These are phyloP conservation scores for Cadophora sp. DNA, from an alignment of 2,329 filamentous ascomycete genomes.

Conservation along the genomic window DNA sequence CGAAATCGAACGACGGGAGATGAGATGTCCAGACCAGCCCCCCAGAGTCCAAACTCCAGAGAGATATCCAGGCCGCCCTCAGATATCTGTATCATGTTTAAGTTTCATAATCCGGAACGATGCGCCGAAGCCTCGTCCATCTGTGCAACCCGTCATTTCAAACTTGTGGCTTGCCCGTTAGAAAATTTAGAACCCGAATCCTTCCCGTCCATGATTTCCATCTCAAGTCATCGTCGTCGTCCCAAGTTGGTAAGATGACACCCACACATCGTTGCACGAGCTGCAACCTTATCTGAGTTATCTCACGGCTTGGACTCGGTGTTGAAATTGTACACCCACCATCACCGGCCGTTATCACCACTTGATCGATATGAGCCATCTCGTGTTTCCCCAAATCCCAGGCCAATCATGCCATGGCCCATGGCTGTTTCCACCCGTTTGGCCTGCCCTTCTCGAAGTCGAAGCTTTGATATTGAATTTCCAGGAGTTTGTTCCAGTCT, in stretches of 20 bases:
- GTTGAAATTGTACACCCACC: not conserved
- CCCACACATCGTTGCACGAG: not conserved
- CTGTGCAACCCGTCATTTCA: slow-evolving; percentile 10
- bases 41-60: not conserved
- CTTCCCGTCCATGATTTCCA: not conserved
- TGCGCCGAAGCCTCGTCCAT: slow-evolving; percentile 12
- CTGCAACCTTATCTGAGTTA: slow-evolving; percentile 21
- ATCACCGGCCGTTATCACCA: not conserved
- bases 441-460: not conserved
- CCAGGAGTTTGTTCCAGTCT: not conserved
- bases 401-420: not conserved
- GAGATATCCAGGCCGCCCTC: slow-evolving; percentile 3
- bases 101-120: slow-evolving; percentile 10
- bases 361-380: slow-evolving; percentile 13
- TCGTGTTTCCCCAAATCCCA: slow-evolving; percentile 17
- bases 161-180: slow-evolving; percentile 4
- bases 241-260: not conserved
- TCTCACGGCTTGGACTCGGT: slow-evolving; percentile 3
- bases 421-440: slow-evolving; percentile 3
- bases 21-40: not conserved
- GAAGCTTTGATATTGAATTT: slow-evolving; percentile 22
- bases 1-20: not conserved
- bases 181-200: not conserved
- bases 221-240: not conserved
- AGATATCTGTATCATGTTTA: slow-evolving; percentile 13